Evolutionary conservation across 2,329 filamentous ascomycete genomes (phyloP).

Genomic region (Alternaria brassicae): DNA sequence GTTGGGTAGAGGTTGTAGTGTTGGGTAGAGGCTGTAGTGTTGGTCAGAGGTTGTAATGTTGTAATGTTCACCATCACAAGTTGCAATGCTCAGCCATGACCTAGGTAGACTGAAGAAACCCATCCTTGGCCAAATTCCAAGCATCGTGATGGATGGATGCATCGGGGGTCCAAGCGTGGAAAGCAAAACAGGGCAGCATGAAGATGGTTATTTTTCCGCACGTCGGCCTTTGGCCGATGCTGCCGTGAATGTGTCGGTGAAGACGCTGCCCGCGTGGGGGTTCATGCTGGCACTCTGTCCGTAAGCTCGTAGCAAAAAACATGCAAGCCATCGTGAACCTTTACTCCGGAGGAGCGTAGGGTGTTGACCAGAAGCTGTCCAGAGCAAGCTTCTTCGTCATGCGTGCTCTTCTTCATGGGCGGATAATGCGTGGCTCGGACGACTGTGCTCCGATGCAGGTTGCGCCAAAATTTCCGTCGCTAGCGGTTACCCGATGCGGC

Average conservation of each 20-base stretch:
- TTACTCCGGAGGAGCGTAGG: neutral
- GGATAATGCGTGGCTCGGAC: conserved; percentile 22
- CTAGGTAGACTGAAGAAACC: neutral
- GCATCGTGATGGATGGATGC: neutral
- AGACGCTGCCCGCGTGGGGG: too few relatives aligned
- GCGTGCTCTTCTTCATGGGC: too few relatives aligned
- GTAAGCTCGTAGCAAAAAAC: neutral
- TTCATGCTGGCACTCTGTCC: too few relatives aligned
- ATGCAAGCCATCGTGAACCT: neutral
- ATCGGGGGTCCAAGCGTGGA: neutral
- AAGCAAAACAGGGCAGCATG: neutral
- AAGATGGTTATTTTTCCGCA: neutral
- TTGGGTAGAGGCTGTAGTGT: too few relatives aligned
- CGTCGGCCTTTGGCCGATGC: neutral
- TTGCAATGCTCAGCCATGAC: too few relatives aligned
- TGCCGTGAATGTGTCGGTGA: neutral
- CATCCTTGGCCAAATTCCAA: neutral
- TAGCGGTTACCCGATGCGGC: conserved; percentile 1
- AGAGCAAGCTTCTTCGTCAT: neutral
- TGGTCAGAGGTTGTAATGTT: too few relatives aligned
- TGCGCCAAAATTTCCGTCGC: conserved; percentile 10
- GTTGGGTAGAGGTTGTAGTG: too few relatives aligned
- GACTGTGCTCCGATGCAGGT: conserved; percentile 24
- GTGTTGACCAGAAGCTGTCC: neutral
- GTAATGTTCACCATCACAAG: too few relatives aligned